Evolutionary conservation across 768 basidiomycete species (phyloP), one percentile per base, ranked within the genome.

Genomic region (Lentinula guzmanii): DNA sequence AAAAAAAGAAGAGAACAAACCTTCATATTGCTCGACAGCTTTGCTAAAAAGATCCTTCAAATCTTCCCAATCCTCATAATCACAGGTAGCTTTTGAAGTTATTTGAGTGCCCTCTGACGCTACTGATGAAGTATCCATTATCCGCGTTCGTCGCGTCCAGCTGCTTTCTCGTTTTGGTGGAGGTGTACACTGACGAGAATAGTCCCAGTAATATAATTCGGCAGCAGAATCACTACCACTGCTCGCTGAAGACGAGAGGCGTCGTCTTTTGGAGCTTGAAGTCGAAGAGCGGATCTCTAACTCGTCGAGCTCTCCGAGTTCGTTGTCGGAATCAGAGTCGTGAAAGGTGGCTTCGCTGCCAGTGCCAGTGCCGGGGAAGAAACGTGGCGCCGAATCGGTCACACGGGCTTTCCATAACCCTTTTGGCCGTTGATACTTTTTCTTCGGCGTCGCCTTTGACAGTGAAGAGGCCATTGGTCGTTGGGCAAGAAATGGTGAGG

Each of bases 31-130:
- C 63, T 86, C 82, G 3, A 79, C 75, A 18, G 86, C 85, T 54
- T 78, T 77, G 0, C 75, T 72, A 68, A 86, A 86, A 9, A 87
- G 75, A 61, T 85, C 83, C 69, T 87, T 88, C 48, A 89, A 73
- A 70, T 84, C 82, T 58, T 84, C 79, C 88, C 87, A 89, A 67
- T 88, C 86, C 58, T 82, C 81, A 52, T 75, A 64, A 54, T 75
- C 72, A 60, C 72, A 77, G 0, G 70, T 67, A 1, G 57, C 58
- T 4, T 60, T 64, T n/a, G 55, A 56, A 18, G 67, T 66, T 37
- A 66, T 61, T 42, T 63, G 51, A 10, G 58, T 61, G 3, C 74
- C 64, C 3, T 69, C 65, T 1, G 65, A 68, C 11, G 74, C 74
- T 8, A 71, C 74, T 31, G 76, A 69, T 7, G 79, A 76, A 1